Base-by-base conservation (phyloP, 1,284 basidiomycete genomes). In the Coriolopsis trogii region DNA sequence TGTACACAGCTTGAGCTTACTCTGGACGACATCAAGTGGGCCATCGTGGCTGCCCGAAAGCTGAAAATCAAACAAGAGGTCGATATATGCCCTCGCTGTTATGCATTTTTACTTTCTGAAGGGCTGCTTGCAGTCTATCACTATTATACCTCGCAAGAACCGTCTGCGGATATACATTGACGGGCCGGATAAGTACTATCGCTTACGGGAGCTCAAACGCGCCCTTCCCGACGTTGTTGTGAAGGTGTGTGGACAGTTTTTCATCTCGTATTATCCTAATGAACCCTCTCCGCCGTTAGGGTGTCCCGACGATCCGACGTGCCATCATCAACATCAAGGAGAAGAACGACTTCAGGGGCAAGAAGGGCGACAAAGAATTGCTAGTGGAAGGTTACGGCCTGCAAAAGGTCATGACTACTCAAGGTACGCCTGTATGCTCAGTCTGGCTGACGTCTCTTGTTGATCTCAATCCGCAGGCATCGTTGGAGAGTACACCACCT, bases 361-460 rank as follows among this genome's bases (percentile, higher is more conserved):
- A 87, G 68, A 92, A 92, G 65, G 88, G 87, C 9, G 89, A 91
- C 61, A 91, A 93, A 64, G 89, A 93, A 63, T 73, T 98, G 7
- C 80, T 98, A 6, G 93, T 97, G 1, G 95, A 98, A 77, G 97
- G 97, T 8, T 97, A 99, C 70, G 97, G 97, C n/a, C 75, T 99
- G 53, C 87, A 93, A 63, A 92, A 93, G 65, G 96, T 98, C 64
- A 99, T 99, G 97, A 90, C 85, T 21, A 98, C 95, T 0, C 95
- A 98, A 73, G 96, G 93, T 93, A 46, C 43, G 77, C 61, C 7
- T 10, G 10, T 5, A 36, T 21, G 12, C 24, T 15, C 20, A 12
- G 18, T n/a, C 5, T 13, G 2, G n/a, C 41, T 16, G 1, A 20
- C 26, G 24, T 23, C 10, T 21, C 26, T 12, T 43, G 7, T 31